phyloP scores from a whole-genome alignment of 192 early-diverging fungal genomes.

The Coemansia reversa region DNA sequence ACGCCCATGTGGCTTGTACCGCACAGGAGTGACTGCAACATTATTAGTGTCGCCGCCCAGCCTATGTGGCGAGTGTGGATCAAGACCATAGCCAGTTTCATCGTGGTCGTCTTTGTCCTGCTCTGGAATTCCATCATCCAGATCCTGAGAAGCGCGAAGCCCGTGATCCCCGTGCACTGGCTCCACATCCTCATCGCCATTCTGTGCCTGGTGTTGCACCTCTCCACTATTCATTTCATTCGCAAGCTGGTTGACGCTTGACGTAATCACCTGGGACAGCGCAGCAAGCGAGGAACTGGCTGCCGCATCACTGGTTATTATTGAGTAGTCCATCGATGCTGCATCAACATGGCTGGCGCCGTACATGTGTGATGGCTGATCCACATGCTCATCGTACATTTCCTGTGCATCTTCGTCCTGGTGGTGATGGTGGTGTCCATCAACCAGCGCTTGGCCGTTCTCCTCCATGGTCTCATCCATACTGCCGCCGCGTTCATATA shows the following conservation, averaged over 20 bases:
- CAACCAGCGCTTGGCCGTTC: conserved; percentile 8
- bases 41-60: not conserved
- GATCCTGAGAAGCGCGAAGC: conserved; percentile 2
- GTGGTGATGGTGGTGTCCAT: conserved; percentile 14
- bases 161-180: conserved; percentile 3
- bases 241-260: conserved; percentile 26
- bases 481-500: conserved; percentile 11
- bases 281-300: conserved; percentile 40
- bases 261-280: conserved; percentile 42
- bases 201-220: conserved; percentile 3
- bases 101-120: conserved; percentile 8
- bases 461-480: conserved; percentile 17
- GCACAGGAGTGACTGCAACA: conserved; percentile 13
- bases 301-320: conserved; percentile 28
- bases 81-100: conserved; percentile 8
- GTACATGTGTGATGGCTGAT: conserved; percentile 32
- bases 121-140: not conserved
- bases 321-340: conserved; percentile 31
- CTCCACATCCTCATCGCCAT: not conserved
- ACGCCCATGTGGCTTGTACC: conserved; percentile 20
- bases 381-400: conserved; percentile 31
- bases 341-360: conserved; percentile 22
- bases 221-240: conserved; percentile 9
- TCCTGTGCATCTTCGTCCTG: conserved; percentile 7
- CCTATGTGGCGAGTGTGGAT: conserved; percentile 12